Percentiles rank a stretch among this genome's conserved stretches.
Evolutionary conservation across 257 asterid genomes (phyloP).

Genomic region (Leptodermis oblonga): DNA sequence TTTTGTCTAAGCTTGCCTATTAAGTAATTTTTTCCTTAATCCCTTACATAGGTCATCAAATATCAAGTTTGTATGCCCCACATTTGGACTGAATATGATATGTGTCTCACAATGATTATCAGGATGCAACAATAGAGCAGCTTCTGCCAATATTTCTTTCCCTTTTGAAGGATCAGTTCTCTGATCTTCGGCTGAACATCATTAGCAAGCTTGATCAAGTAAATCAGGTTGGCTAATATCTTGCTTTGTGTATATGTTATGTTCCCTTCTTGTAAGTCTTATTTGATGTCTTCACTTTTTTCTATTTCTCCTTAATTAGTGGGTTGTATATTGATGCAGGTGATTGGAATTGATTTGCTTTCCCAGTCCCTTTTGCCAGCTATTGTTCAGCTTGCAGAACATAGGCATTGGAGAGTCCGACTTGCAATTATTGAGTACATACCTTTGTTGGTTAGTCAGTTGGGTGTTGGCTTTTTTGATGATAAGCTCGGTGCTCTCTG

Average conservation of each 20-base stretch:
- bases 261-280: neutral
- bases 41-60: too few species aligned
- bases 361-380: conserved; percentile 80
- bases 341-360: conserved; percentile 69
- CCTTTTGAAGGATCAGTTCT: conserved; percentile 84
- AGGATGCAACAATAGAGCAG: conserved; percentile 88
- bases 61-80: neutral
- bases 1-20: neutral
- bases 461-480: conserved; percentile 75
- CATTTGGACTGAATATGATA: neutral
- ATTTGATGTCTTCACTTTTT: neutral
- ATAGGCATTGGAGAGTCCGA: conserved; percentile 85
- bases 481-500: conserved; percentile 84
- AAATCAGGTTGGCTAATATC: conserved; percentile 51
- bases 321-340: conserved; percentile 28
- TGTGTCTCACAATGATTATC: conserved; percentile 24
- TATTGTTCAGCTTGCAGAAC: conserved; percentile 83
- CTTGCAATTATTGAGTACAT: conserved; percentile 80
- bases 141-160: conserved; percentile 89
- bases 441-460: conserved; percentile 73
- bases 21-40: neutral
- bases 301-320: neutral
- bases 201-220: conserved; percentile 94
- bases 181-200: conserved; percentile 78
- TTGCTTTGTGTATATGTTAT: neutral